Evolutionary conservation across 2,329 filamentous ascomycete genomes (phyloP), one percentile per base, ranked within the genome.

Genomic region (Penicillium sp.): DNA sequence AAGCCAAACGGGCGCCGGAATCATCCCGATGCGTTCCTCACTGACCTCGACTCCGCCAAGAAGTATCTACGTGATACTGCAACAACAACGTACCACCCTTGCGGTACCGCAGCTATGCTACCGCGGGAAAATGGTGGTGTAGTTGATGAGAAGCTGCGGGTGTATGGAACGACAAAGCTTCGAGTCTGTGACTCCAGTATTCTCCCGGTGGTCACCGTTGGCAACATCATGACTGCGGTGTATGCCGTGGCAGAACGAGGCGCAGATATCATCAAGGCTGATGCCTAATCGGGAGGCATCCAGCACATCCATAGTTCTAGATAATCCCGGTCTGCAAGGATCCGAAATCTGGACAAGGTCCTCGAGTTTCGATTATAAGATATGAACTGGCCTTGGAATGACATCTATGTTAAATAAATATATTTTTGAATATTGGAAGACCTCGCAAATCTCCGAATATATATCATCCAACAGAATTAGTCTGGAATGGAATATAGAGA

Each of bases 21-120:
- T 45, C 53, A 55, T 44, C 47, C 53, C 29, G 46, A 55, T 25
- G 53, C 47, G 3, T 53, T 50, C 23, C 43, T 59, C 10, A 50
- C 57, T 2, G 52, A 53, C 45, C 39, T 63, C 13, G 57, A 63
- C 3, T 48, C 54, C 10, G 54, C 57, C 11, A 63, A 60, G 42
- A 46, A 54, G 27, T 48, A 54, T 25, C 23, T 57, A 14, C 54
- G 50, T 16, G 52, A 57, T 31, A 43, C 54, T 44, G 42, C 47
- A 0, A 21, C n/a, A 13, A 21, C 31, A 11, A n/a, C 50, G 8
- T 37, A 37, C 33, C 51, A 53, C 21, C 2, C 23, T 13, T 47
- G 42, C 21, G 51, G 42, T 11, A 47, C 51, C 13, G 31, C 42
- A 19, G 11, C 43, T 21, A 46, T 53, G 31, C 39, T 46, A n/a